Evolutionary conservation across 176 grass and related monocot species (phyloP).

Genomic region (Saccharum officinarum): DNA sequence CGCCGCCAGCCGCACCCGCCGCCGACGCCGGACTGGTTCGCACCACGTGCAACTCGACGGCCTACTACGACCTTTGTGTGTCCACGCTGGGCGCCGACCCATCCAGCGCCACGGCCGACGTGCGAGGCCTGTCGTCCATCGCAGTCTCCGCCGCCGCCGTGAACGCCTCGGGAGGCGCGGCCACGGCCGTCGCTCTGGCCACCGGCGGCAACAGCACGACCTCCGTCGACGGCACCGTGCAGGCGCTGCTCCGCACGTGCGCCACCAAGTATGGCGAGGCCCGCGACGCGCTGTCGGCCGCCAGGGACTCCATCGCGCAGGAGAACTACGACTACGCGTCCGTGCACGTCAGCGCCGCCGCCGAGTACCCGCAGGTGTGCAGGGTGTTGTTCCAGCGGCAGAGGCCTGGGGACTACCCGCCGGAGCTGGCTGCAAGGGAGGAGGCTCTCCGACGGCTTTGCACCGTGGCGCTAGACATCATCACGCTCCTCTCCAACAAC

Average conservation of each 20-base stretch:
- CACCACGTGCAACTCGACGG: constrained; percentile 69
- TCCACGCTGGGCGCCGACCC: constrained; percentile 64
- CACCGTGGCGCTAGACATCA: constrained; percentile 75
- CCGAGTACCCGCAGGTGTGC: constrained; percentile 81
- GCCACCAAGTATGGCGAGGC: constrained; percentile 60
- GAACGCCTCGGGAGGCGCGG: constrained; percentile 58
- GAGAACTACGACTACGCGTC: constrained; percentile 72
- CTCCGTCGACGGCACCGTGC: constrained; percentile 10
- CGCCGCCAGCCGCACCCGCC: not conserved
- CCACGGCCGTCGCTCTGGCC: constrained; percentile 41
- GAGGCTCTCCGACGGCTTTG: constrained; percentile 59
- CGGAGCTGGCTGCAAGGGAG: constrained; percentile 57
- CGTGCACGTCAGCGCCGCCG: constrained; percentile 74
- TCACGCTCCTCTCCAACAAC: constrained; percentile 52
- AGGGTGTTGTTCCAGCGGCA: constrained; percentile 57
- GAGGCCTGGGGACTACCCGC: constrained; percentile 51
- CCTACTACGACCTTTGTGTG: constrained; percentile 83
- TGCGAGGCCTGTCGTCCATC: constrained; percentile 69
- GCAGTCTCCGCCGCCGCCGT: constrained; percentile 51
- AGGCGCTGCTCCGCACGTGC: constrained; percentile 49
- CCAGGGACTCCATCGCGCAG: constrained; percentile 45
- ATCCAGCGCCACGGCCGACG: constrained; percentile 56
- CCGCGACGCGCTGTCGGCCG: constrained; percentile 49
- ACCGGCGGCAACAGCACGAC: not conserved
- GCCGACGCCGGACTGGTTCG: constrained; percentile 36